phyloP scores from a whole-genome alignment of 169 alveolate species.

The Eimeria tenella region DNA sequence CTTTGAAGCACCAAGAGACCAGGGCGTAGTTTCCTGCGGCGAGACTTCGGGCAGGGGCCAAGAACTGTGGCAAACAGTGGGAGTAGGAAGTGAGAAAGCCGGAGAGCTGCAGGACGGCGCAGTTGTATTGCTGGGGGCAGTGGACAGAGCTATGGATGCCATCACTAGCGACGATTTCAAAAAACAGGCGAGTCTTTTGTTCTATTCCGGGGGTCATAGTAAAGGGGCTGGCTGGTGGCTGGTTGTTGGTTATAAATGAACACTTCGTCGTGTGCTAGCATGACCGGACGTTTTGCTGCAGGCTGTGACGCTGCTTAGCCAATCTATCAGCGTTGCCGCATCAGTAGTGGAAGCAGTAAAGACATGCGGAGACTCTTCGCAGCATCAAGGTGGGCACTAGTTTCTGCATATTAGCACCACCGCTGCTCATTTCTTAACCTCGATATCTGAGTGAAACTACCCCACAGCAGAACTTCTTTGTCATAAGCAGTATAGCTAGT shows the following conservation, averaged over 20 bases:
- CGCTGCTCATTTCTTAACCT: too few species aligned
- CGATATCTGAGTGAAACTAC: too few species aligned
- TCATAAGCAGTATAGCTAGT: neutral
- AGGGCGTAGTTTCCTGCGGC: neutral
- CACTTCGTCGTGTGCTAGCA: neutral
- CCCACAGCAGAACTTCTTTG: too few species aligned
- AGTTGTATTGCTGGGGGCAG: slow-evolving; percentile 46
- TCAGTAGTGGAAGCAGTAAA: slow-evolving; percentile 69
- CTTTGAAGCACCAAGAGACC: neutral
- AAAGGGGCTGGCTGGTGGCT: neutral
- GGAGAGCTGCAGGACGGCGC: slow-evolving; percentile 71
- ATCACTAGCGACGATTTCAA: slow-evolving; percentile 62
- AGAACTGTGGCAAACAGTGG: neutral
- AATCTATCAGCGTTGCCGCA: slow-evolving; percentile 69
- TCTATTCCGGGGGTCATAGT: neutral
- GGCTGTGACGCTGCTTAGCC: slow-evolving; percentile 74
- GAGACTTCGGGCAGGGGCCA: neutral
- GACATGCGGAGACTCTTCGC: slow-evolving; percentile 67
- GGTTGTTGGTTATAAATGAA: neutral
- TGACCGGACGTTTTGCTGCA: slow-evolving; percentile 23
- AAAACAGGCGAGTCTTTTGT: slow-evolving; percentile 31
- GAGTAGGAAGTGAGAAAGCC: slow-evolving; percentile 3
- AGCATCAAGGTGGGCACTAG: slow-evolving; percentile 23
- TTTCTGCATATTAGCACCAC: neutral
- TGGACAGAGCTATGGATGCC: slow-evolving; percentile 71